These are phyloP conservation scores for Daedaleopsis nitida DNA, from an alignment of 768 basidiomycete genomes.

Conservation along the genomic window DNA sequence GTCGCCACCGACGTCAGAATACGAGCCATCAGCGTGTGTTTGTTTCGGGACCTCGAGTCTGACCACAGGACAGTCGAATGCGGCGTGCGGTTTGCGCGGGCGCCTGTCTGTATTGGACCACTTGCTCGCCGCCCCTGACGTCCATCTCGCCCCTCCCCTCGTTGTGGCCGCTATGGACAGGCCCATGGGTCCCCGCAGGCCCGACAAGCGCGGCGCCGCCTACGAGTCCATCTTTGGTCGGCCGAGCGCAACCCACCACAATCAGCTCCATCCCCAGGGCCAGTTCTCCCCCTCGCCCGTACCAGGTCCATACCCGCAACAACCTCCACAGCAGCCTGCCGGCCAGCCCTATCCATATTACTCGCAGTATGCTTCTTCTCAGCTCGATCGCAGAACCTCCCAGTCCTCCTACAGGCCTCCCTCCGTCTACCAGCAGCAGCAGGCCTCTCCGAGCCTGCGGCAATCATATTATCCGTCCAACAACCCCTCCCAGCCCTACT, in stretches of 20 bases:
- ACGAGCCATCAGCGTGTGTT: not conserved
- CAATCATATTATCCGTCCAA: slow-evolving; percentile 43
- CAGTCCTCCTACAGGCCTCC: slow-evolving; percentile 42
- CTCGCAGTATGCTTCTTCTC: slow-evolving; percentile 29
- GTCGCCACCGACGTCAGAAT: slow-evolving; percentile 17
- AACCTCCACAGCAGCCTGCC: slow-evolving; percentile 24
- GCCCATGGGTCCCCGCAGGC: slow-evolving; percentile 59
- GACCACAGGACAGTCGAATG: not conserved
- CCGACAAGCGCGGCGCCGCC: slow-evolving; percentile 77
- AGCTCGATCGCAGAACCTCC: slow-evolving; percentile 51
- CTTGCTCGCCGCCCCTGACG: slow-evolving; percentile 17
- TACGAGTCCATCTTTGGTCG: slow-evolving; percentile 90
- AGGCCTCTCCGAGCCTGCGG: slow-evolving; percentile 27
- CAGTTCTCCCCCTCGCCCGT: slow-evolving; percentile 27
- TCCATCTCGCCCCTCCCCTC: slow-evolving; percentile 4
- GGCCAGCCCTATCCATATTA: slow-evolving; percentile 29
- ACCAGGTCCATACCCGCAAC: slow-evolving; percentile 36
- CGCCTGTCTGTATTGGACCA: slow-evolving; percentile 13
- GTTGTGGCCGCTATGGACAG: slow-evolving; percentile 44
- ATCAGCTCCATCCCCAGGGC: slow-evolving; percentile 31
- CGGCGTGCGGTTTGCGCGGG: slow-evolving; percentile 13
- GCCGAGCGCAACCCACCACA: slow-evolving; percentile 61
- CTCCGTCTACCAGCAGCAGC: slow-evolving; percentile 26
- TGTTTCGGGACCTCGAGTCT: not conserved
- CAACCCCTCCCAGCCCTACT: slow-evolving; percentile 25